Conservation (phyloP, 129 eudicot species). For the Kitagawia praeruptora region DNA sequence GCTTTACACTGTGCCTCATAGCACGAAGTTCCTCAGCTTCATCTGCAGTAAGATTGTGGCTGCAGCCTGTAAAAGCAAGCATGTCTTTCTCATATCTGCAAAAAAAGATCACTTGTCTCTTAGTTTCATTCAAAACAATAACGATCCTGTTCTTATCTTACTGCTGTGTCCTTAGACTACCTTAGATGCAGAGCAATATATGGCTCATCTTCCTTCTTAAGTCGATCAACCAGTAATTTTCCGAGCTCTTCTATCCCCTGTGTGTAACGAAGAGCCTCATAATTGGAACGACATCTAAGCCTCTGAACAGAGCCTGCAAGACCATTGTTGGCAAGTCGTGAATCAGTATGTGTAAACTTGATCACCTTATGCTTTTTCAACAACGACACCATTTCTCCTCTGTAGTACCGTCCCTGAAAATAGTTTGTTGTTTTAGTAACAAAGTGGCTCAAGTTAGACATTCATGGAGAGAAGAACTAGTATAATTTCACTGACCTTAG, state of each 20-base stretch:
- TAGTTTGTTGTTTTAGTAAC: background rate
- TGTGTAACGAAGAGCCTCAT: constrained; percentile 70
- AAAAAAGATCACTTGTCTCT: background rate
- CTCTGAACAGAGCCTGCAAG: constrained; percentile 51
- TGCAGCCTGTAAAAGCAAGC: constrained; percentile 97
- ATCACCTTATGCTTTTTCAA: constrained; percentile 66
- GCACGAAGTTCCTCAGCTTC: constrained; percentile 64
- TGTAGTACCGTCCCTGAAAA: constrained; percentile 59
- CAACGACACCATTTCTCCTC: constrained; percentile 48
- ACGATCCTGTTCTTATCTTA: background rate
- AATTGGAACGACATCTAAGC: constrained; percentile 86
- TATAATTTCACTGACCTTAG: constrained; percentile 1
- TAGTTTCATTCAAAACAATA: background rate
- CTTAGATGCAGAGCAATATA: constrained; percentile 85
- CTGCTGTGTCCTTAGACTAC: constrained; percentile 17
- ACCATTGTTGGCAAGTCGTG: constrained; percentile 83
- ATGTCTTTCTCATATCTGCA: constrained; percentile 78
- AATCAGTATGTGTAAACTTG: constrained; percentile 73
- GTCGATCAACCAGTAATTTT: constrained; percentile 37
- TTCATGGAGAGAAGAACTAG: background rate
- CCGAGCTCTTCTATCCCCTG: constrained; percentile 63
- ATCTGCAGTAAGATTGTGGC: constrained; percentile 49
- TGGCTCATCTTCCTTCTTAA: constrained; percentile 37
- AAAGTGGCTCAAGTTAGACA: background rate
- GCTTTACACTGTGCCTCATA: constrained; percentile 74